Evolutionary conservation across 495 filamentous ascomycete genomes (phyloP), one percentile per base, ranked within the genome.

Genomic region (Astrothelium macrocarpum): DNA sequence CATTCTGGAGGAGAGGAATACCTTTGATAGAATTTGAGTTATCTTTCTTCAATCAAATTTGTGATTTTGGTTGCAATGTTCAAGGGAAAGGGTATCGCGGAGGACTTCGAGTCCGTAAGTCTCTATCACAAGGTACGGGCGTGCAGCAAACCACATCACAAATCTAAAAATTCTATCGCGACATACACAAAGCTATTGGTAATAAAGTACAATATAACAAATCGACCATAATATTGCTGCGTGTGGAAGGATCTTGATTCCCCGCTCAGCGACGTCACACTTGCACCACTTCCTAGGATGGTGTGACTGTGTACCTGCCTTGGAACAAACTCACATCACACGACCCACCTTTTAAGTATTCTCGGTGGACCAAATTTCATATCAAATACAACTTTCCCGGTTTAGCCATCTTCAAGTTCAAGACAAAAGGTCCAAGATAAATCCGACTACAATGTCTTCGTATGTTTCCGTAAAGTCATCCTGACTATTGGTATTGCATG

Each of bases 231-330:
- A 5, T 39, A 14, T 14, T 39, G 5, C 14, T 39, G 14, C 34
- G 5, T 39, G 34, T 14, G 5, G 34, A 39, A 39, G 34, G 34
- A 39, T 14, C 5, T 39, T 56, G 26, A 16, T 56, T 56, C 49
- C 49, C 49, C 49, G 49, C 49, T 29, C 25, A 56, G 49, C 49
- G 49, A 56, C 49, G 49, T 56, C 49, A 56, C 49, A 28, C 20
- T 28, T 56, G 49, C 49, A 20, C 20, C 49, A 56, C 20, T 9
- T 16, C 2, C 49, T 28, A 28, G 49, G 49, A 56, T 56, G 49
- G 25, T 56, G 49, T 56, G 29, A 56, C 2, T 4, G 0, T 9
- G 49, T 56, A 56, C 49, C 25, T 4, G 14, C 25, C 20, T 56
- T 1, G 10, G 20, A 9, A 29, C 11, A 9, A 26, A 29, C 49